A percentile compares a stretch with the other conserved stretches of the same genome.
Evolutionary conservation across 495 filamentous ascomycete genomes (phyloP).

Genomic region (Lasiosphaeris hirsuta): DNA sequence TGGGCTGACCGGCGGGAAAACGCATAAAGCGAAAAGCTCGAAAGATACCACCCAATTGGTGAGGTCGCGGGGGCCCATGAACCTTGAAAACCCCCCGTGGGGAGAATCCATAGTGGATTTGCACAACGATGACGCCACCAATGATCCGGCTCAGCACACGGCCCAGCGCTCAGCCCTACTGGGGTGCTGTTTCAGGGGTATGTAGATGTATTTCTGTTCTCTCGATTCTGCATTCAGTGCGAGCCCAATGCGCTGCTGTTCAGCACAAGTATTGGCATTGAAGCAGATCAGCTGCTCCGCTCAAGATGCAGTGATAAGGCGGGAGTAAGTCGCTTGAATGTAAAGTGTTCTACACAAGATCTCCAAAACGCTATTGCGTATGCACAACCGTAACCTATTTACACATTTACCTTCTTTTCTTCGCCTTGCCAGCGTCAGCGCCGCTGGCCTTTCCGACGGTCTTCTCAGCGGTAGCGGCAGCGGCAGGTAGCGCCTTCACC

Average conservation of each 20-base stretch:
- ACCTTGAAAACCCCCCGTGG: too few relatives aligned
- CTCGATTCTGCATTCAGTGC: slow-evolving; percentile 7
- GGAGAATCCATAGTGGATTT: not conserved
- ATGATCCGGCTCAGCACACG: not conserved
- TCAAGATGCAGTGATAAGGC: not conserved
- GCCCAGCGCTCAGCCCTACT: slow-evolving; percentile 10
- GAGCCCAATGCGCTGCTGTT: not conserved
- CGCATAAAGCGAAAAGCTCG: too few relatives aligned
- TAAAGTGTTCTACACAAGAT: not conserved
- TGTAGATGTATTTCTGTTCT: not conserved
- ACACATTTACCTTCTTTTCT: slow-evolving; percentile 46
- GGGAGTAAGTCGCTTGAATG: not conserved
- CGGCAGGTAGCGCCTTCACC: slow-evolving; percentile 15
- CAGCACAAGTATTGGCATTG: not conserved
- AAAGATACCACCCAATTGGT: too few relatives aligned
- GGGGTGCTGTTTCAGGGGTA: slow-evolving; percentile 4
- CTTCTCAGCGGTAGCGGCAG: slow-evolving; percentile 5
- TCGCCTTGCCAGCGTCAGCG: slow-evolving; percentile 41
- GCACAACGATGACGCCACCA: slow-evolving; percentile 12
- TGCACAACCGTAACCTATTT: not conserved
- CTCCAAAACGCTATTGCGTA: not conserved
- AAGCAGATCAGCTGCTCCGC: not conserved
- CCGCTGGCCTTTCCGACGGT: slow-evolving; percentile 33
- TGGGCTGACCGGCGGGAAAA: too few relatives aligned
- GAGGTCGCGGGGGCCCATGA: too few relatives aligned